A percentile compares a stretch with the other conserved stretches of the same genome.
Evolutionary conservation across 805 yeast genomes (phyloP).

Genomic region (Spencermartinsiella europaea): DNA sequence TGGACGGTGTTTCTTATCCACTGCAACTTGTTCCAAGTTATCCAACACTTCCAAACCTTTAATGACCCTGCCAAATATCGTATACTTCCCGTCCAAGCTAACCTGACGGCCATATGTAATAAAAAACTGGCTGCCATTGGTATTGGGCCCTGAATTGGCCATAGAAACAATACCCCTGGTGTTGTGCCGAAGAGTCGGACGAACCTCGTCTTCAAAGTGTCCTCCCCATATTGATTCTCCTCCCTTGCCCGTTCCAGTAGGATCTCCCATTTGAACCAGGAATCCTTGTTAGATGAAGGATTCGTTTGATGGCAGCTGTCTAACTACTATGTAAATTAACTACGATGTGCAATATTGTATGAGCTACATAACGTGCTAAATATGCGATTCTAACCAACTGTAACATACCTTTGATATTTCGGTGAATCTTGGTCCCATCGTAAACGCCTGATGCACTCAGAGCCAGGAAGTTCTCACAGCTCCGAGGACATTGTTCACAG

Average conservation of each 20-base stretch:
- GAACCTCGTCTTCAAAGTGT: constrained; percentile 30
- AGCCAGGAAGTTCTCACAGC: constrained; percentile 42
- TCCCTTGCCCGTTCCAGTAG: constrained; percentile 35
- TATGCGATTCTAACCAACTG: constrained; percentile 29
- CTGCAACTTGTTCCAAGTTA: constrained; percentile 53
- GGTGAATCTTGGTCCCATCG: constrained; percentile 28
- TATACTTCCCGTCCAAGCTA: constrained; percentile 69
- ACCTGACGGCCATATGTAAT: constrained; percentile 70
- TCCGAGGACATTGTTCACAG: constrained; percentile 36
- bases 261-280: constrained; percentile 35
- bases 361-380: neutral
- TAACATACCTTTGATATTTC: constrained; percentile 38
- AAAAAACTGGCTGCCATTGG: constrained; percentile 89
- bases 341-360: no score
- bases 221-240: constrained; percentile 44
- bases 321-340: neutral
- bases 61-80: constrained; percentile 67
- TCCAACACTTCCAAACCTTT: constrained; percentile 44
- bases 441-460: constrained; percentile 43
- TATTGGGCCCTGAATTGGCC: constrained; percentile 91
- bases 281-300: constrained; percentile 19
- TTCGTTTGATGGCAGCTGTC: constrained; percentile 18
- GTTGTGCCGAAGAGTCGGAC: constrained; percentile 52
- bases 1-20: constrained; percentile 40
- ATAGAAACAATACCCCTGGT: constrained; percentile 79